phyloP scores from a whole-genome alignment of 2,329 filamentous ascomycete species.

The Aspergillus pseudonomiae region DNA sequence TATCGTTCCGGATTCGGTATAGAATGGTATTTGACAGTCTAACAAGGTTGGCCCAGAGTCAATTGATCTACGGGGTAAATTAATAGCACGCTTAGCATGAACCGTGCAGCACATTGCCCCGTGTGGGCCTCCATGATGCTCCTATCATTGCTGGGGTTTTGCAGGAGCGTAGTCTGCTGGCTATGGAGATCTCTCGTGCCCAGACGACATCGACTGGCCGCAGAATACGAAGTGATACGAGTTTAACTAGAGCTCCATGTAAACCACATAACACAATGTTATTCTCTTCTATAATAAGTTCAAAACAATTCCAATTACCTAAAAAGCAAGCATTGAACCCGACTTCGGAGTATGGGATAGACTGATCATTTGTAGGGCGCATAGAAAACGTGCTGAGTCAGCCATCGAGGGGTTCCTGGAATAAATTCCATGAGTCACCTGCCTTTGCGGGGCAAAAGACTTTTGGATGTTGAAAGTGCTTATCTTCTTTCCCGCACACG shows the following conservation, averaged over 20 bases:
- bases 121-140: not conserved
- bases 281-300: not conserved
- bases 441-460: constrained; percentile 1
- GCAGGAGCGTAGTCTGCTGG: not conserved
- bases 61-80: not conserved
- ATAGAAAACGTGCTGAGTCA: not conserved
- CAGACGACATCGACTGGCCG: not conserved
- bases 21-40: not conserved
- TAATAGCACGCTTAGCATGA: not conserved
- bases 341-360: not conserved
- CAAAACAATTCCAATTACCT: not conserved
- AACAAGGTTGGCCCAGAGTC: not conserved
- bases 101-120: not conserved
- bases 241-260: not conserved
- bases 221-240: not conserved
- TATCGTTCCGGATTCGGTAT: not conserved
- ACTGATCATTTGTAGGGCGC: not conserved
- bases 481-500: not conserved
- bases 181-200: not conserved
- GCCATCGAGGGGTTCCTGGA: not conserved
- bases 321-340: not conserved
- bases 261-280: not conserved
- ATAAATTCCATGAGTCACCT: constrained; percentile 1
- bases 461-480: not conserved
- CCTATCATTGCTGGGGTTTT: not conserved